Percentiles rank a stretch among this genome's conserved stretches.
Conservation (phyloP, 1,139 yeast genomes). For the Saccharomycopsis phalli region DNA sequence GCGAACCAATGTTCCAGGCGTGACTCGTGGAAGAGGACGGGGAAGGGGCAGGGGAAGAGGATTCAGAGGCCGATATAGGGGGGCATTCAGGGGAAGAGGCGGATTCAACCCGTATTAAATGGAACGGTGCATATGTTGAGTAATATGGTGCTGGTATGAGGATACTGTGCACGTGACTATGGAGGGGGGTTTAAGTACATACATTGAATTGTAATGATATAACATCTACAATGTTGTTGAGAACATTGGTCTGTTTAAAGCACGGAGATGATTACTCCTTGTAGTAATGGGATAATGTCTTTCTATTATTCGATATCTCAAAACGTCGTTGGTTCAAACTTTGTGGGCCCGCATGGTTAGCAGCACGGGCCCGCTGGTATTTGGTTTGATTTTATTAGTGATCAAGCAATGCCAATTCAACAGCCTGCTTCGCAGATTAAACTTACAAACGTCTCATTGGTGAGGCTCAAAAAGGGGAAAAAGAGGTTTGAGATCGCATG, state of each 20-base stretch:
- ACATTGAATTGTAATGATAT: too few species aligned
- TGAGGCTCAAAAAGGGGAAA: slow-evolving; percentile 82
- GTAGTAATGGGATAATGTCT: too few species aligned
- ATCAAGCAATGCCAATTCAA: slow-evolving; percentile 54
- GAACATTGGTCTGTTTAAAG: too few species aligned
- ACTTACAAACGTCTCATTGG: slow-evolving; percentile 88
- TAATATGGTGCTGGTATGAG: not conserved
- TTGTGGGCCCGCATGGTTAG: too few species aligned
- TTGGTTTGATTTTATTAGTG: too few species aligned
- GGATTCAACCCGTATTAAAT: slow-evolving; percentile 31
- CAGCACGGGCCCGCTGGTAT: too few species aligned
- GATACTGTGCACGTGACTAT: too few species aligned
- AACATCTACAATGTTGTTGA: too few species aligned
- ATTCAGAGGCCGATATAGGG: slow-evolving; percentile 27
- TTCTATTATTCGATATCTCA: too few species aligned
- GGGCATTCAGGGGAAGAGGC: slow-evolving; percentile 27
- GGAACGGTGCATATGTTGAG: not conserved
- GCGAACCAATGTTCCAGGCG: slow-evolving; percentile 74
- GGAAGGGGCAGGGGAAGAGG: slow-evolving; percentile 39
- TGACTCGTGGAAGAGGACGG: slow-evolving; percentile 40
- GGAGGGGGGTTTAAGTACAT: too few species aligned
- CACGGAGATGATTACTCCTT: too few species aligned
- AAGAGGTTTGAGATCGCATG: slow-evolving; percentile 93
- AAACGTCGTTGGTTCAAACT: too few species aligned
- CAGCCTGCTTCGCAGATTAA: slow-evolving; percentile 87